phyloP scores from a whole-genome alignment of 2,329 filamentous ascomycete genomes.

The Penicillium janthinellum region DNA sequence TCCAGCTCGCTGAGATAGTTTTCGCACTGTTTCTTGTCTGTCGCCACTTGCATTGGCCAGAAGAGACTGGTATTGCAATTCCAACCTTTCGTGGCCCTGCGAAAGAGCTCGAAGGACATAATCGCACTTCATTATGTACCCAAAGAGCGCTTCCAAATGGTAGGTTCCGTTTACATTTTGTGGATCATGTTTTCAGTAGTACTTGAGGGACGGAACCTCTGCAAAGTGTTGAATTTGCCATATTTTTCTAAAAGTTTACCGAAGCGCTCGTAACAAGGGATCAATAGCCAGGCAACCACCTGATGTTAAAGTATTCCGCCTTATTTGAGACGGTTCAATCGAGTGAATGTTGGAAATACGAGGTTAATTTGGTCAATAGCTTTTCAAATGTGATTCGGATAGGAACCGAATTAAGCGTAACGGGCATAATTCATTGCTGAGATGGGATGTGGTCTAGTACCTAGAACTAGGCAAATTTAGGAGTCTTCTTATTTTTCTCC shows the following conservation, averaged over 20 bases:
- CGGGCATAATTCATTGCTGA: no score
- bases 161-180: neutral
- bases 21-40: neutral
- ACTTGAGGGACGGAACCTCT: neutral
- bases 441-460: no score
- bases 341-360: no score
- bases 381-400: no score
- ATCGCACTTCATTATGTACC: neutral
- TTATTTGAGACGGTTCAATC: no score
- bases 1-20: neutral
- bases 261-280: neutral
- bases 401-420: no score
- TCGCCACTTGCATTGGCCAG: neutral
- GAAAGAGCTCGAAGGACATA: neutral
- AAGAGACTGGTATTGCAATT: neutral
- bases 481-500: no score
- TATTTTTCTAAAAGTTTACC: neutral
- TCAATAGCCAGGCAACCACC: neutral
- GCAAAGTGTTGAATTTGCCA: neutral
- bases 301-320: neutral
- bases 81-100: neutral
- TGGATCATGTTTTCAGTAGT: neutral
- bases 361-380: no score
- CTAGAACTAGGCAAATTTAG: no score
- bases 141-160: neutral